These are phyloP conservation scores for Omphalotus olearius DNA, from an alignment of 1,284 basidiomycete genomes.

Conservation along the genomic window DNA sequence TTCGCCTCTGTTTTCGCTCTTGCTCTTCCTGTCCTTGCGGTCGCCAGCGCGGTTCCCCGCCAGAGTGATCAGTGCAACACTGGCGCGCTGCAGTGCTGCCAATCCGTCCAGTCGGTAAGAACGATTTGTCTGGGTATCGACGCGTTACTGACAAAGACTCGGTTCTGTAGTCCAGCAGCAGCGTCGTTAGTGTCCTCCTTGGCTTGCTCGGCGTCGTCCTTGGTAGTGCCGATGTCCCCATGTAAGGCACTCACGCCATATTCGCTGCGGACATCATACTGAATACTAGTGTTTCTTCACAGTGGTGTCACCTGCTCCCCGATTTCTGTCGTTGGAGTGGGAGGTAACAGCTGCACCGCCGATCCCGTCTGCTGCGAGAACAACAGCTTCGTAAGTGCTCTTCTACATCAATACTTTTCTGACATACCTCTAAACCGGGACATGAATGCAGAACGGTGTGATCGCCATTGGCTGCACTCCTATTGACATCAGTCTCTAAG, in stretches of 20 bases:
- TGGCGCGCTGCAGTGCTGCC: background rate
- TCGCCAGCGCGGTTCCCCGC: constrained; percentile 2
- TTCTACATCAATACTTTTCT: too few relatives aligned
- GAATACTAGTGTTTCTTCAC: background rate
- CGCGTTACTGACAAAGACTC: background rate
- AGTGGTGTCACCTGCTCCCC: constrained; percentile 1
- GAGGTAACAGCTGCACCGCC: constrained; percentile 1
- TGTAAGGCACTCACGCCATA: too few relatives aligned
- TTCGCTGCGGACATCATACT: too few relatives aligned
- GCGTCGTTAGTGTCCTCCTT: background rate
- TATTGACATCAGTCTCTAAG: background rate
- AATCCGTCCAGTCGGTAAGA: background rate
- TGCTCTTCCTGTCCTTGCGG: constrained; percentile 1
- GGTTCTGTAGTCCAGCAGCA: background rate
- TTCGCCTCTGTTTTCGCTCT: background rate
- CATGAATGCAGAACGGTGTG: background rate
- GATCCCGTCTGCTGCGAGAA: background rate
- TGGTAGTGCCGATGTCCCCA: background rate
- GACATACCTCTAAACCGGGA: too few relatives aligned
- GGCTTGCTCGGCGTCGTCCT: background rate
- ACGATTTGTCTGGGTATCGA: background rate
- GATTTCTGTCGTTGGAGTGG: background rate
- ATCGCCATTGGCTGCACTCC: constrained; percentile 1
- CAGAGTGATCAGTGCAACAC: constrained; percentile 2
- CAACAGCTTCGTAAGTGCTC: background rate